Evolutionary conservation across 2,329 filamentous ascomycete species (phyloP).

Genomic region (Claviceps capensis): DNA sequence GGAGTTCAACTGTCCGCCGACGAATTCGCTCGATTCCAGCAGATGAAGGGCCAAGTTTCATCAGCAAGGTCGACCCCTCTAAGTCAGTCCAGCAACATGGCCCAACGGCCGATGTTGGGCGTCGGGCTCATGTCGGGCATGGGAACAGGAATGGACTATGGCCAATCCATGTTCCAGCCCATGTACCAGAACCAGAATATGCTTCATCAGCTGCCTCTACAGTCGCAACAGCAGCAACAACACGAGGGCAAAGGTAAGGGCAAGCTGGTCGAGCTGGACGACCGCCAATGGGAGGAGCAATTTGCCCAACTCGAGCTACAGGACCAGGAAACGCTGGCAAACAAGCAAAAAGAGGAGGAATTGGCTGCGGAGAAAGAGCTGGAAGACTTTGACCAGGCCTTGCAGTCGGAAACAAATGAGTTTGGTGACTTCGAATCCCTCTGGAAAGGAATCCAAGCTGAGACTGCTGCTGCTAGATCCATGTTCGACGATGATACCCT

Average conservation of each 20-base stretch:
- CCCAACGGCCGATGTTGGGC: constrained; percentile 48
- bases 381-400: constrained; percentile 62
- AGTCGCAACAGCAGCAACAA: constrained; percentile 25
- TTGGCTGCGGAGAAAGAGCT: constrained; percentile 73
- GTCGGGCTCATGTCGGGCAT: constrained; percentile 32
- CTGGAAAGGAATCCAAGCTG: constrained; percentile 71
- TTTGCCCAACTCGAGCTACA: constrained; percentile 76
- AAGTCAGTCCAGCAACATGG: constrained; percentile 32
- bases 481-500: constrained; percentile 52
- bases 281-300: constrained; percentile 90
- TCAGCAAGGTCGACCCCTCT: constrained; percentile 43
- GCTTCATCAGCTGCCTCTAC: constrained; percentile 23
- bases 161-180: constrained; percentile 39
- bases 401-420: constrained; percentile 59
- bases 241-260: constrained; percentile 63
- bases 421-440: constrained; percentile 84
- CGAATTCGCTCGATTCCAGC: constrained; percentile 80
- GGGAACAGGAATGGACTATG: constrained; percentile 40
- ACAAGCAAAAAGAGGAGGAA: constrained; percentile 44
- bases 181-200: constrained; percentile 33
- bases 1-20: constrained; percentile 58
- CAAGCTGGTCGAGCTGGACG: constrained; percentile 87
- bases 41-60: constrained; percentile 46
- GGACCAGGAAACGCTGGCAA: constrained; percentile 33
- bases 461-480: constrained; percentile 55